Conservation (phyloP, 2,329 filamentous ascomycete species). For the Clarireedia paspali region DNA sequence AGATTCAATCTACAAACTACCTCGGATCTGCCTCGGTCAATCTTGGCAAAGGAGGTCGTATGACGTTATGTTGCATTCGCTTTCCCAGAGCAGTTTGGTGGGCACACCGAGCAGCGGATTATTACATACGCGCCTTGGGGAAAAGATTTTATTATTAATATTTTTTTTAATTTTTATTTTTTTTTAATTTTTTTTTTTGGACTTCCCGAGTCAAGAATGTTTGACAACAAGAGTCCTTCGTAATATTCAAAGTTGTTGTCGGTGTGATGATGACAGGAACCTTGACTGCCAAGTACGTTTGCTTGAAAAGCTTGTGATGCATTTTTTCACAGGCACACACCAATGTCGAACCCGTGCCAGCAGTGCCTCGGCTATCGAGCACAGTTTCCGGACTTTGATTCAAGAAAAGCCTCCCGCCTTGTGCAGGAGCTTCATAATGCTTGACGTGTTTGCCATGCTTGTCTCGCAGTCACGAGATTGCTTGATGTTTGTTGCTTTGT, state of each 20-base stretch:
- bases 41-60: not conserved
- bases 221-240: not conserved
- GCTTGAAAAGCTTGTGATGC: too few species aligned
- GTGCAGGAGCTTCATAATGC: not conserved
- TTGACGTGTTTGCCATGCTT: not conserved
- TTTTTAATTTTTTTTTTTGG: not conserved
- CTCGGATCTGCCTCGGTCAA: slow-evolving; percentile 8
- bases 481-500: too few species aligned
- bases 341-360: not conserved
- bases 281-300: too few species aligned
- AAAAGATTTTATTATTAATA: not conserved
- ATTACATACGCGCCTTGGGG: not conserved
- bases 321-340: too few species aligned
- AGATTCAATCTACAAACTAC: slow-evolving; percentile 6
- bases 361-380: not conserved
- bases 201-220: not conserved
- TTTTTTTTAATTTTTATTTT: too few species aligned
- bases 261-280: too few species aligned
- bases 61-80: slow-evolving; percentile 7
- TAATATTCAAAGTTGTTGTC: too few species aligned
- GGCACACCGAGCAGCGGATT: not conserved
- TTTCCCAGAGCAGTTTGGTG: not conserved
- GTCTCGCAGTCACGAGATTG: not conserved
- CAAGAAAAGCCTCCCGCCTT: not conserved
- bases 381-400: not conserved